Conservation (phyloP, 2,329 filamentous ascomycete species). For the Dactylonectria estremocensis region DNA sequence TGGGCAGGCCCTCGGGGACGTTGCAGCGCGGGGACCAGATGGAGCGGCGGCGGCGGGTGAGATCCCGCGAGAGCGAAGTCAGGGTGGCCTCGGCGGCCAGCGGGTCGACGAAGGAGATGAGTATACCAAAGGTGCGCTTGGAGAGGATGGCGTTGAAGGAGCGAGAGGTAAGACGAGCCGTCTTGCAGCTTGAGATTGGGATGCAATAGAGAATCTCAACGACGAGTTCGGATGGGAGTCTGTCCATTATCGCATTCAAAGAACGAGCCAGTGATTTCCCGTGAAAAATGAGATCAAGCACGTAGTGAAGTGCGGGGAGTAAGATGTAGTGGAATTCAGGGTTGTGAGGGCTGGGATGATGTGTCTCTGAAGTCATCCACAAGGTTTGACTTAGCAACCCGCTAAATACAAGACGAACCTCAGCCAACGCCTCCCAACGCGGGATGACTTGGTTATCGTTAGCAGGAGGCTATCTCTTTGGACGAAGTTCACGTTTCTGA, state of each 20-base stretch:
- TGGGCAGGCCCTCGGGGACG: constrained; percentile 49
- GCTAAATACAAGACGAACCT: not conserved
- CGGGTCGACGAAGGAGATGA: constrained; percentile 51
- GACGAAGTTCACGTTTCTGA: not conserved
- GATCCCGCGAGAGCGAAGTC: constrained; percentile 40
- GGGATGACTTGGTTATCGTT: not conserved
- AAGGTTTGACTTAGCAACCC: not conserved
- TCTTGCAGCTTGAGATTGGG: constrained; percentile 39
- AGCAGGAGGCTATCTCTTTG: not conserved
- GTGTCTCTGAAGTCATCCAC: not conserved
- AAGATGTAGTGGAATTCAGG: not conserved
- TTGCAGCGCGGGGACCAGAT: constrained; percentile 56
- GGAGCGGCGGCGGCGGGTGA: constrained; percentile 42
- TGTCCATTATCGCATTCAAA: constrained; percentile 46
- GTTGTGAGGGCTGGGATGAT: not conserved
- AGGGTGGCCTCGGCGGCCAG: constrained; percentile 44
- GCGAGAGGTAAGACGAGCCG: constrained; percentile 52
- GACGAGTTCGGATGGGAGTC: constrained; percentile 52
- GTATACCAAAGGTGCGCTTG: constrained; percentile 46
- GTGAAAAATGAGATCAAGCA: not conserved
- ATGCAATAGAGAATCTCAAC: constrained; percentile 49
- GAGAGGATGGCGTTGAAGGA: constrained; percentile 52
- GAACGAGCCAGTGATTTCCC: not conserved
- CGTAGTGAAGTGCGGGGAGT: not conserved
- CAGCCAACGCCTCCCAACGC: not conserved